Evolutionary conservation across 2,329 filamentous ascomycete species (phyloP), one percentile per base, ranked within the genome.

Genomic region (Cladophialophora bantiana): DNA sequence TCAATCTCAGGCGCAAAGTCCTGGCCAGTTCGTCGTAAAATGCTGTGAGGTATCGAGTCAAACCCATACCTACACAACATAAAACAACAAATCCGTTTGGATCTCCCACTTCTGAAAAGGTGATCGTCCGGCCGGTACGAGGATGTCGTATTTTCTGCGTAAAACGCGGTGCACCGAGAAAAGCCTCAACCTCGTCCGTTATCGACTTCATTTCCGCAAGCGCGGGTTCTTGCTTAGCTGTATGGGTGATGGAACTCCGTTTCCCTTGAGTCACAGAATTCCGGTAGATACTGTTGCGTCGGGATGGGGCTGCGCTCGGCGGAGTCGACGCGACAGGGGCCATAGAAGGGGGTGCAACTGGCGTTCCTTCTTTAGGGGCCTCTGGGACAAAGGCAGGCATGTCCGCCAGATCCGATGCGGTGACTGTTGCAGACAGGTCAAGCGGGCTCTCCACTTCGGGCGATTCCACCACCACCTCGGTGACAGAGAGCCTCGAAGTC

Each of bases 1-100:
- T 96, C 59, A 99, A 84, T 20, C 95, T 88, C 64, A 99, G 80
- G 77, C 93, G 95, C 66, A 99, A 82, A 0, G 94, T 96, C 74
- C 92, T 82, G 2, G 95, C 95, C 61, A 99, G 83, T 77, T 99
- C 95, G 77, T 99, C 95, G 76, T 98, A 99, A 77, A 99, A 99
- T 0, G 94, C 93, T 68, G 93, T 97, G 67, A 99, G 91, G 76
- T 95, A 99, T 78, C 95, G 88, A 10, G 95, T 99, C 74, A 99
- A 80, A 0, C 95, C 95, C 95, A 99, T 99, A 20, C 95, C 95
- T 2, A 99, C 93, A 74, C 95, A 99, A 76, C 95, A 96, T 73
- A 99, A 94, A 1, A 99, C 92, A 2, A 93, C 94, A 71, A 90
- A 94, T 1, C 95, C 95, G 52, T 94, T 88, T 0, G 94, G 89